A percentile compares a stretch with the other conserved stretches of the same genome.
Conservation (phyloP, 2,329 filamentous ascomycete species). For the Metarhizium guizhouense region DNA sequence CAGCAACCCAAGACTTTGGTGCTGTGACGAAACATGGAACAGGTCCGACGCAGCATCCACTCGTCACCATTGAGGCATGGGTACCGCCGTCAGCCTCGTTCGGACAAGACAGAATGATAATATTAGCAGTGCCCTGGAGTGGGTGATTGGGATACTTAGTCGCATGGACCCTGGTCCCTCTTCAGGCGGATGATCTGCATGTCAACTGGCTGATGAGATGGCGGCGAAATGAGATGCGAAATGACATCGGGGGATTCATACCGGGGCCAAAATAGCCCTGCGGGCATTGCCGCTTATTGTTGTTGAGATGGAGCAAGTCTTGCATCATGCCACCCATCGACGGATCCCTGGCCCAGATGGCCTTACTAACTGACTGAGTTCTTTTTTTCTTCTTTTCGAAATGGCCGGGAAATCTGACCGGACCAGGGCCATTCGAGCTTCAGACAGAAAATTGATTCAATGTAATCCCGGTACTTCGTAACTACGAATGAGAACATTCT, state of each 20-base stretch:
- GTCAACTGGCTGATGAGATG: conserved; percentile 4
- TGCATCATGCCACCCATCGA: neutral
- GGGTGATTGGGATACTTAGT: neutral
- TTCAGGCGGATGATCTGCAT: conserved; percentile 6
- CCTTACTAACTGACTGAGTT: neutral
- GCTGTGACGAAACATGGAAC: neutral
- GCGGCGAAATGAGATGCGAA: conserved; percentile 11
- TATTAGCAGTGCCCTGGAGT: neutral
- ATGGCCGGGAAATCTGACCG: conserved; percentile 2
- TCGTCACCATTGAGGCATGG: neutral
- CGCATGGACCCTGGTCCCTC: neutral
- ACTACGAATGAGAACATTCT: neutral
- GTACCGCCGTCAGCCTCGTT: neutral
- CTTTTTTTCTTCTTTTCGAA: neutral
- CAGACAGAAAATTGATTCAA: neutral
- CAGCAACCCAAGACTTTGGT: neutral
- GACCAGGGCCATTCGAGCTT: neutral
- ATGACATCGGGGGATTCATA: conserved; percentile 5
- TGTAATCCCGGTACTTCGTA: neutral
- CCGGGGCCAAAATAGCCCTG: neutral
- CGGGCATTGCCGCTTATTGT: neutral
- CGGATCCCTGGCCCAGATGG: neutral
- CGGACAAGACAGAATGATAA: neutral
- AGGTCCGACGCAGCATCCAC: neutral
- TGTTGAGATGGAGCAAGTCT: neutral